These are phyloP conservation scores for Trichothecium roseum DNA, from an alignment of 2,329 filamentous ascomycete genomes.

Conservation along the genomic window DNA sequence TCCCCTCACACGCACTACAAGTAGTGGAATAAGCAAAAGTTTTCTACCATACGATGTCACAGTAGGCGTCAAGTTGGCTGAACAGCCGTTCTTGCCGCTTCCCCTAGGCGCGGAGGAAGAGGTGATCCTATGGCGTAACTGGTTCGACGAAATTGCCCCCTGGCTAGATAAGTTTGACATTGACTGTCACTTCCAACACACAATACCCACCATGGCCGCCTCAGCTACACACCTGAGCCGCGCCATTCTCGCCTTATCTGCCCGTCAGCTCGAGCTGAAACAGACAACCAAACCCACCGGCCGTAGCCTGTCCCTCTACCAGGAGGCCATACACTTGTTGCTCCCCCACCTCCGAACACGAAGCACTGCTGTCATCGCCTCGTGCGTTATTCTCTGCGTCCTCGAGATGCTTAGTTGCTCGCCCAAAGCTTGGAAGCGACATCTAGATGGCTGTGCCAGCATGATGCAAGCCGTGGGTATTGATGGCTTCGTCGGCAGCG, in stretches of 20 bases:
- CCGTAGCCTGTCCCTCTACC: constrained; percentile 34
- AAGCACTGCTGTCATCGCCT: constrained; percentile 37
- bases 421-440: constrained; percentile 37
- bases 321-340: constrained; percentile 38
- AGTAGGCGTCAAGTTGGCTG: constrained; percentile 7
- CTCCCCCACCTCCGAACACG: constrained; percentile 35
- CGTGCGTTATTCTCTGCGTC: constrained; percentile 42
- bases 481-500: constrained; percentile 37
- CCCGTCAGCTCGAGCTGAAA: constrained; percentile 38
- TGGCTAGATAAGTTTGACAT: constrained; percentile 45
- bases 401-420: constrained; percentile 41
- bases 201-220: constrained; percentile 34
- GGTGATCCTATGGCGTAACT: constrained; percentile 27
- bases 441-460: constrained; percentile 41
- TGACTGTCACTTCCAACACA: constrained; percentile 34
- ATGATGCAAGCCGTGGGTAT: constrained; percentile 38
- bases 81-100: constrained; percentile 10
- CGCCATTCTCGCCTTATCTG: constrained; percentile 39
- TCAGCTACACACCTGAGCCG: constrained; percentile 32
- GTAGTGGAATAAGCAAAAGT: too few species aligned
- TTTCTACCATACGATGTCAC: constrained; percentile 8
- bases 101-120: constrained; percentile 16
- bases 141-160: constrained; percentile 28
- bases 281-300: constrained; percentile 22
- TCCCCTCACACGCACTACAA: too few species aligned